Evolutionary conservation across 2,329 filamentous ascomycete genomes (phyloP).

Genomic region (Lachnellula hyalina): DNA sequence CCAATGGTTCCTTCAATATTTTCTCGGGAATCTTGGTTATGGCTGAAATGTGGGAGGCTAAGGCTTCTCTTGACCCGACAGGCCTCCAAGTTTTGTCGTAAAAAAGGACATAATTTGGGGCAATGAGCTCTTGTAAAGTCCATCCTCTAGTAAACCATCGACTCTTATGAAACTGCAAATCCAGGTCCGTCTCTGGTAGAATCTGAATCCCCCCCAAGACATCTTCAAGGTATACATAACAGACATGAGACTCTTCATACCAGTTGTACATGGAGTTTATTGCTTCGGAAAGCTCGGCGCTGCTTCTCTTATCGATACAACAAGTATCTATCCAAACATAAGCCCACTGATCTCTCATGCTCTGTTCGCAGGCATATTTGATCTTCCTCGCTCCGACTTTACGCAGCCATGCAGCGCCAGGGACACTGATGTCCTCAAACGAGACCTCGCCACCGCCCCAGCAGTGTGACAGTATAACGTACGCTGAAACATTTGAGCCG

Average conservation of each 20-base stretch:
- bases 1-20: neutral
- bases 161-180: neutral
- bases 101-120: neutral
- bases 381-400: constrained; percentile 11
- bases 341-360: constrained; percentile 1
- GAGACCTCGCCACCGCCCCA: constrained; percentile 26
- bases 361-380: constrained; percentile 2
- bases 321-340: constrained; percentile 18
- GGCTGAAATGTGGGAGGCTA: constrained; percentile 3
- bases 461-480: constrained; percentile 29
- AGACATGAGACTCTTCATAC: constrained; percentile 12
- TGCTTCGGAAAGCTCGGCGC: constrained; percentile 15
- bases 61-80: neutral
- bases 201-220: neutral
- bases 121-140: neutral
- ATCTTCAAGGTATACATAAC: constrained; percentile 13
- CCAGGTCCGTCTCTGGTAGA: too few species aligned
- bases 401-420: neutral
- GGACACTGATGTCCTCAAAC: constrained; percentile 17
- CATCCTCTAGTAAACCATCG: neutral
- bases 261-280: constrained; percentile 19
- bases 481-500: constrained; percentile 4
- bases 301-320: constrained; percentile 19
- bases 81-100: neutral
- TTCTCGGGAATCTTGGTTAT: constrained; percentile 4